Evolutionary conservation across 768 basidiomycete species (phyloP).

Genomic region (Amanita jacksonii): DNA sequence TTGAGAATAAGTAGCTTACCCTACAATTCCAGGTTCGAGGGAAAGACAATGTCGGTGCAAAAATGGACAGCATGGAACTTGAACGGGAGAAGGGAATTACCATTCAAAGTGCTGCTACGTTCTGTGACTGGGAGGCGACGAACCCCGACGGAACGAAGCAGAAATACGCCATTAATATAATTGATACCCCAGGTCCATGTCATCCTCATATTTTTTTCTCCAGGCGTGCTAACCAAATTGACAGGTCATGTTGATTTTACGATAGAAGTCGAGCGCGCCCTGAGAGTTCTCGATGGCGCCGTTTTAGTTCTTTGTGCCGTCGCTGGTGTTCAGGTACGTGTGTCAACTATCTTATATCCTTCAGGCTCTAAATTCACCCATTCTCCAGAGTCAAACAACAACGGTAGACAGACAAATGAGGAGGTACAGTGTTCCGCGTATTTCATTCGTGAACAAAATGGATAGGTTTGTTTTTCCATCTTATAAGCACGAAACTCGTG

Average conservation of each 20-base stretch:
- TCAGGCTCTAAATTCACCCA: too few relatives aligned
- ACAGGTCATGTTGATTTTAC: conserved; percentile 98
- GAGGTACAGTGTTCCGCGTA: conserved; percentile 88
- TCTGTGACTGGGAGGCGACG: conserved; percentile 88
- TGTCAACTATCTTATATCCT: neutral
- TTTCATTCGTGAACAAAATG: conserved; percentile 99
- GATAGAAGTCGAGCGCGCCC: conserved; percentile 95
- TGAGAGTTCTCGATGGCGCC: conserved; percentile 94
- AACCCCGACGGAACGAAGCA: conserved; percentile 55
- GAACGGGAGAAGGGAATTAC: conserved; percentile 99
- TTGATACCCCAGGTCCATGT: conserved; percentile 83
- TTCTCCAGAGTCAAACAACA: conserved; percentile 85
- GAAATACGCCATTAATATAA: conserved; percentile 94
- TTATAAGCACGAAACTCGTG: too few relatives aligned
- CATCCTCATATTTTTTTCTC: neutral
- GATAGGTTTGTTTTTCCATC: conserved; percentile 50
- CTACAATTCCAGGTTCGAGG: conserved; percentile 62
- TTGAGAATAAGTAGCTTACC: conserved; percentile 3
- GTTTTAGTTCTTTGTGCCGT: conserved; percentile 95
- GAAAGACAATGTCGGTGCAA: conserved; percentile 91
- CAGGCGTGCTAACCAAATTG: conserved; percentile 4
- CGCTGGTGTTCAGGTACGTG: conserved; percentile 78
- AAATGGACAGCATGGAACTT: conserved; percentile 99
- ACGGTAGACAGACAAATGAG: conserved; percentile 99
- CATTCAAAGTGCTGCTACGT: conserved; percentile 97